These are phyloP conservation scores for Neurospora sp. DNA, from an alignment of 495 filamentous ascomycete genomes.

Conservation along the genomic window DNA sequence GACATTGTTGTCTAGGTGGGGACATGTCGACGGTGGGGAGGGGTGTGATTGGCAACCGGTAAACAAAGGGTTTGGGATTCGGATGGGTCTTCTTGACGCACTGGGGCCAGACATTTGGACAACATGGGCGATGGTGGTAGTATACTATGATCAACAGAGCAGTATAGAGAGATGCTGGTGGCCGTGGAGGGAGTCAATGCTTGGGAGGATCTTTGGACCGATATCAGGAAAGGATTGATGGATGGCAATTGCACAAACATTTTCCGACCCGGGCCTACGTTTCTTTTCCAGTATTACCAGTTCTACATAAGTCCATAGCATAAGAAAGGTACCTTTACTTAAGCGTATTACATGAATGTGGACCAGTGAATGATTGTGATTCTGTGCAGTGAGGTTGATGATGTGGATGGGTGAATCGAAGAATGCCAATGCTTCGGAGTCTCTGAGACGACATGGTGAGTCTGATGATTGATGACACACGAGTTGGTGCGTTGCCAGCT, in stretches of 20 bases:
- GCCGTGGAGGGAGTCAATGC: background rate
- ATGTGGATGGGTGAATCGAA: background rate
- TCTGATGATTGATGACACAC: background rate
- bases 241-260: background rate
- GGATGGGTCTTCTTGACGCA: background rate
- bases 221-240: background rate
- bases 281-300: background rate
- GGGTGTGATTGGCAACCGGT: background rate
- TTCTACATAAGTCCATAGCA: background rate
- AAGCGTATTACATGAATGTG: background rate
- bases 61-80: background rate
- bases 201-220: background rate
- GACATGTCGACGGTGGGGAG: background rate
- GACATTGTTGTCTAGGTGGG: background rate
- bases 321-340: background rate
- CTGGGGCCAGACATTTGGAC: background rate
- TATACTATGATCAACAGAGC: background rate
- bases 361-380: background rate
- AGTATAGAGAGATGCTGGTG: background rate
- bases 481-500: background rate
- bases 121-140: background rate
- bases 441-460: background rate
- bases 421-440: background rate
- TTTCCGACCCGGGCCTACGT: background rate
- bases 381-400: background rate